These are phyloP conservation scores for Hypomontagnella monticulosa DNA, from an alignment of 495 filamentous ascomycete species.

Conservation along the genomic window DNA sequence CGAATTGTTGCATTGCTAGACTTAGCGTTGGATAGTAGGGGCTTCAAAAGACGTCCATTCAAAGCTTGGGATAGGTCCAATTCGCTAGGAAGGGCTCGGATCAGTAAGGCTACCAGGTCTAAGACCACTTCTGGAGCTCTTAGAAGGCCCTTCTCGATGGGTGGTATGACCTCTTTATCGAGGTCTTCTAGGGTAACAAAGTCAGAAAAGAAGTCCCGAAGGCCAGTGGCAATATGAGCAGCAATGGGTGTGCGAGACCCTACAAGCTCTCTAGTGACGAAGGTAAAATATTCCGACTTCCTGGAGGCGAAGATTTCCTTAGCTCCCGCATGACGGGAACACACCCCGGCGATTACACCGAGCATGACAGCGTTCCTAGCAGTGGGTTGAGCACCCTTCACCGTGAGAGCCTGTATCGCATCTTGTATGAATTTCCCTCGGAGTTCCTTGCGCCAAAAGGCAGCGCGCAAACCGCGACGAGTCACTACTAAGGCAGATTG, in stretches of 20 bases:
- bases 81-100: slow-evolving; percentile 70
- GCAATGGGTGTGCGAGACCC: slow-evolving; percentile 79
- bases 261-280: slow-evolving; percentile 85
- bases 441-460: slow-evolving; percentile 67
- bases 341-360: slow-evolving; percentile 87
- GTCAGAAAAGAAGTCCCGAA: slow-evolving; percentile 82
- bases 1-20: slow-evolving; percentile 83
- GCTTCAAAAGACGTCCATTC: slow-evolving; percentile 77
- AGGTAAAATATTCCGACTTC: slow-evolving; percentile 77
- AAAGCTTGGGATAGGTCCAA: slow-evolving; percentile 83
- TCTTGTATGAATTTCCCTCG: slow-evolving; percentile 69
- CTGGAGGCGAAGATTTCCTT: slow-evolving; percentile 67
- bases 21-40: slow-evolving; percentile 85
- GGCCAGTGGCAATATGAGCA: slow-evolving; percentile 72
- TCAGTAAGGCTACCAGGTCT: slow-evolving; percentile 74
- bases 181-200: slow-evolving; percentile 83
- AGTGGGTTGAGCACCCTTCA: slow-evolving; percentile 67
- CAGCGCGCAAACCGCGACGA: slow-evolving; percentile 74
- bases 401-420: slow-evolving; percentile 70
- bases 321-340: slow-evolving; percentile 68
- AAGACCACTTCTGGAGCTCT: slow-evolving; percentile 91
- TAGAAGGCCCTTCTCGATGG: slow-evolving; percentile 87
- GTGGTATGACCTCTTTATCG: slow-evolving; percentile 75
- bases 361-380: slow-evolving; percentile 79
- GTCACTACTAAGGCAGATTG: slow-evolving; percentile 75